A percentile compares a stretch with the other conserved stretches of the same genome.
phyloP scores from a whole-genome alignment of 2,329 filamentous ascomycete species.

The Ceratocystis colombiana region DNA sequence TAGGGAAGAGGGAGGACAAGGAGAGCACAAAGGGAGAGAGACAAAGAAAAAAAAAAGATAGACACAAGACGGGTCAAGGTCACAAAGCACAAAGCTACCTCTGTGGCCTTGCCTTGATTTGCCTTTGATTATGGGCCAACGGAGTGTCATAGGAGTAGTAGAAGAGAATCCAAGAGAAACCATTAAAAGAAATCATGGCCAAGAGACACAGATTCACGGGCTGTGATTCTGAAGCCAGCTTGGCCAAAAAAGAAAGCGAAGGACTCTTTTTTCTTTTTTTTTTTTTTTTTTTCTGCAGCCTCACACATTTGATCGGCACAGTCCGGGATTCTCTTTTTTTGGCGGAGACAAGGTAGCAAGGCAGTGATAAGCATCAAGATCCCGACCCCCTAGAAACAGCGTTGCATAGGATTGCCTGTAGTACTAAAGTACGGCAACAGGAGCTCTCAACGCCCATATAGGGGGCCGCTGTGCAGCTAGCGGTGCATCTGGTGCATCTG shows the following conservation, averaged over 20 bases:
- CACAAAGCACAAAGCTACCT: not conserved
- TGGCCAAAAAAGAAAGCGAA: not conserved
- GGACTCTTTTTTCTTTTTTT: not conserved
- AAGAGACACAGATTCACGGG: too few species aligned
- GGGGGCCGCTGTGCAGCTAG: too few species aligned
- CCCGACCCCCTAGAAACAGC: not conserved
- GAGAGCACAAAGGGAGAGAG: not conserved
- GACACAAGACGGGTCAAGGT: not conserved
- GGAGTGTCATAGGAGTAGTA: too few species aligned
- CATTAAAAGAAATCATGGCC: not conserved
- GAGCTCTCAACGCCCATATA: not conserved
- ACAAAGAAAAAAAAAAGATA: not conserved
- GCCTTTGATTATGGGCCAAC: not conserved
- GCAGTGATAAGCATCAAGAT: not conserved
- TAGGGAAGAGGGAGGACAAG: not conserved
- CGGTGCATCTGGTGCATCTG: too few species aligned
- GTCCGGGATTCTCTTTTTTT: not conserved
- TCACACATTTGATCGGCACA: not conserved
- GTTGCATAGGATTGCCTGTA: constrained; percentile 6
- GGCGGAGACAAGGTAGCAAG: not conserved
- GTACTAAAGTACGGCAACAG: not conserved
- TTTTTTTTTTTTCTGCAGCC: not conserved
- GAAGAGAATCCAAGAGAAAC: too few species aligned
- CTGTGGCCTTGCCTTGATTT: not conserved
- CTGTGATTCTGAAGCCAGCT: too few species aligned